These are phyloP conservation scores for Chrysoporthe cubensis DNA, from an alignment of 2,329 filamentous ascomycete genomes.

Conservation along the genomic window DNA sequence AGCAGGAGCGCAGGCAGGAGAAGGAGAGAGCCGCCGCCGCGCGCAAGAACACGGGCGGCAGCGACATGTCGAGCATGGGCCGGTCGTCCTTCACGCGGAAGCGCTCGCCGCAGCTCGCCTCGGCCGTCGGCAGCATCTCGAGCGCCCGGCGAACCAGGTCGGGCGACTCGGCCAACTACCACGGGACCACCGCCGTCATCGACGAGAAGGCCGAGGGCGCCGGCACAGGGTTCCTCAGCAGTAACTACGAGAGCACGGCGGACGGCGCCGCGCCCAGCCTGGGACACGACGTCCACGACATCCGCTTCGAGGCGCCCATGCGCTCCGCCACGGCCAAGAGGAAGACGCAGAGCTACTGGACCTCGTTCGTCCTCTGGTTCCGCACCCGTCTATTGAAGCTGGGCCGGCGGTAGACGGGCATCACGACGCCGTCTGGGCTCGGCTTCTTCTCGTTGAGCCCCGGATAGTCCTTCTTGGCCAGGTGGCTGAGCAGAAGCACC, in stretches of 20 bases:
- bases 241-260: slow-evolving; percentile 51
- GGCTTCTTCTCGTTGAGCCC: not conserved
- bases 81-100: slow-evolving; percentile 33
- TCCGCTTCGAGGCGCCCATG: slow-evolving; percentile 47
- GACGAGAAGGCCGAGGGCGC: slow-evolving; percentile 45
- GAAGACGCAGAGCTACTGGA: slow-evolving; percentile 66
- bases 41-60: slow-evolving; percentile 43
- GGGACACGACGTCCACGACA: slow-evolving; percentile 45
- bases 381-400: slow-evolving; percentile 58
- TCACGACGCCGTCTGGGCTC: not conserved
- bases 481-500: not conserved
- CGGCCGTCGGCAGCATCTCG: slow-evolving; percentile 8
- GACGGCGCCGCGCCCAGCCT: slow-evolving; percentile 38
- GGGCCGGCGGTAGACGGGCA: slow-evolving; percentile 33
- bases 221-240: slow-evolving; percentile 43
- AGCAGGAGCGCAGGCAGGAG: slow-evolving; percentile 59
- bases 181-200: slow-evolving; percentile 6
- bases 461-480: not conserved
- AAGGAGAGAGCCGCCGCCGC: slow-evolving; percentile 44
- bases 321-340: slow-evolving; percentile 57
- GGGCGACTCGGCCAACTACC: slow-evolving; percentile 11
- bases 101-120: slow-evolving; percentile 31
- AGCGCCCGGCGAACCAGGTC: slow-evolving; percentile 20
- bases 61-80: slow-evolving; percentile 23
- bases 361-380: slow-evolving; percentile 66